A percentile compares a stretch with the other conserved stretches of the same genome.
Evolutionary conservation across 768 basidiomycete species (phyloP).

Genomic region (Suillus subaureus): DNA sequence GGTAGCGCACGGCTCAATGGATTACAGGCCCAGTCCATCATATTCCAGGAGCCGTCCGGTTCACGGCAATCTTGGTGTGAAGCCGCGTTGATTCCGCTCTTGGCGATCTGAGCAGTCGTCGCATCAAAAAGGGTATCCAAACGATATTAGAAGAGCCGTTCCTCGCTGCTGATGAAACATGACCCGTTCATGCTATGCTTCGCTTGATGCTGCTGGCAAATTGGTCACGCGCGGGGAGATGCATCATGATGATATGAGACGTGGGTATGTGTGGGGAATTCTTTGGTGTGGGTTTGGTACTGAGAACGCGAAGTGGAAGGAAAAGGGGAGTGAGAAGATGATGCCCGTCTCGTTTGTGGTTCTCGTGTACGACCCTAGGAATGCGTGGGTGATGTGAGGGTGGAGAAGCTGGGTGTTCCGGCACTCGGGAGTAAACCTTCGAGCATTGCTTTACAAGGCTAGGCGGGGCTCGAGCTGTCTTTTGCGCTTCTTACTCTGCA

Average conservation of each 20-base stretch:
- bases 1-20: slow-evolving; percentile 21
- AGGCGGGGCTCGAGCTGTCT: slow-evolving; percentile 45
- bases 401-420: slow-evolving; percentile 83
- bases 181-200: slow-evolving; percentile 94
- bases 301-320: slow-evolving; percentile 29
- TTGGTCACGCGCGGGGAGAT: slow-evolving; percentile 72
- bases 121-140: slow-evolving; percentile 24
- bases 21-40: slow-evolving; percentile 33
- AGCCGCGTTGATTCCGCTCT: slow-evolving; percentile 38
- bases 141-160: slow-evolving; percentile 46
- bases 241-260: slow-evolving; percentile 91
- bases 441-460: slow-evolving; percentile 52
- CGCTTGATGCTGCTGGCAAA: slow-evolving; percentile 55
- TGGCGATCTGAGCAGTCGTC: slow-evolving; percentile 14
- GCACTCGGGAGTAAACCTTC: slow-evolving; percentile 67
- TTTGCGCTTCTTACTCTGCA: neutral
- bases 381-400: slow-evolving; percentile 66
- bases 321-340: slow-evolving; percentile 21
- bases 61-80: slow-evolving; percentile 33
- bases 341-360: slow-evolving; percentile 53
- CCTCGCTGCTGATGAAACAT: slow-evolving; percentile 83
- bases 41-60: slow-evolving; percentile 31
- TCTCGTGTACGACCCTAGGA: slow-evolving; percentile 59
- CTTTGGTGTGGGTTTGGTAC: slow-evolving; percentile 63
- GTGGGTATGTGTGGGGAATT: slow-evolving; percentile 72